A percentile compares a stretch with the other conserved stretches of the same genome.
These are phyloP conservation scores for Infundibulicybe gibba DNA, from an alignment of 768 basidiomycete species.

Conservation along the genomic window DNA sequence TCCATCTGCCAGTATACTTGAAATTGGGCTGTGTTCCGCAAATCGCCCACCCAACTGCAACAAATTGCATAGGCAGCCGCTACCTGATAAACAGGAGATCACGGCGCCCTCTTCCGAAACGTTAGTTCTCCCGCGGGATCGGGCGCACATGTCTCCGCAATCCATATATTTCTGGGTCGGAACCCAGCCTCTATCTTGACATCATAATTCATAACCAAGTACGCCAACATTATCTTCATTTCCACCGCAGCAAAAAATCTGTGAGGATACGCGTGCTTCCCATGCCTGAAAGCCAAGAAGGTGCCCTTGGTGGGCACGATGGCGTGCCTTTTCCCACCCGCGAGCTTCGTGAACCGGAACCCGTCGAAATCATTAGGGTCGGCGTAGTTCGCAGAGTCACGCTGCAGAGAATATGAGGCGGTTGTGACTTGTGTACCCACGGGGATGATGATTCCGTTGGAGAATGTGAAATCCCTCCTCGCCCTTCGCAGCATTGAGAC, in stretches of 20 bases:
- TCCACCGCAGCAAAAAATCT: constrained; percentile 15
- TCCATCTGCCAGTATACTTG: no score
- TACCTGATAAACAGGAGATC: no score
- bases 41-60: no score
- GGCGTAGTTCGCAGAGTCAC: constrained; percentile 6
- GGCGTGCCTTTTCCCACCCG: constrained; percentile 3
- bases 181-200: constrained; percentile 10
- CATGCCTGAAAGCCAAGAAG: constrained; percentile 16
- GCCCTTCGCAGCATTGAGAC: constrained; percentile 23
- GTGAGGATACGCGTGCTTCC: constrained; percentile 9
- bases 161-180: neutral
- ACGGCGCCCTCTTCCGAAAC: neutral
- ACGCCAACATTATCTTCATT: constrained; percentile 18
- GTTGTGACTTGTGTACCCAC: constrained; percentile 8
- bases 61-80: no score
- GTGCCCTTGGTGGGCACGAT: constrained; percentile 9
- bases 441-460: constrained; percentile 12
- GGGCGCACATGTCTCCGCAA: neutral
- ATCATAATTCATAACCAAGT: constrained; percentile 17
- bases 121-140: neutral
- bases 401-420: constrained; percentile 2
- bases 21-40: no score
- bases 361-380: constrained; percentile 15
- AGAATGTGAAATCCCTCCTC: constrained; percentile 8
- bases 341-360: constrained; percentile 15